These are phyloP conservation scores for Moesziomyces sp. DNA, from an alignment of 1,284 basidiomycete species.

Conservation along the genomic window DNA sequence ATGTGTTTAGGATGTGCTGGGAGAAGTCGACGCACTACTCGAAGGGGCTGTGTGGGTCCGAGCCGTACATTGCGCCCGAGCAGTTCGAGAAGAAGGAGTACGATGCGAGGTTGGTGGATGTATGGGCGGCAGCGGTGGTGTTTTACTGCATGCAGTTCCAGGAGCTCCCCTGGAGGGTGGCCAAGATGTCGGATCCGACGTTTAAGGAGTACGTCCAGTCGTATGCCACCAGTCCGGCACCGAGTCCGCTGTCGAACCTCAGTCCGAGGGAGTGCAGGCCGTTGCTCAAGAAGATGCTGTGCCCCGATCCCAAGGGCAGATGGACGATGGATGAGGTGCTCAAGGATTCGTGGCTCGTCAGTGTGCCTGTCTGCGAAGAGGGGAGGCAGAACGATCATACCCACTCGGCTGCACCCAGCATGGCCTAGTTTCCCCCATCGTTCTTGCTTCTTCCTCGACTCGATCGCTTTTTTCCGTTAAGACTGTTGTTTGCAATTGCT, in stretches of 20 bases:
- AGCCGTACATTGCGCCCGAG: constrained; percentile 98
- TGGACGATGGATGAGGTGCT: constrained; percentile 85
- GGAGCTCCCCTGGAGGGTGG: constrained; percentile 83
- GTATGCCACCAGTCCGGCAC: constrained; percentile 70
- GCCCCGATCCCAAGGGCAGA: constrained; percentile 87
- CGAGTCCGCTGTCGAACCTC: constrained; percentile 80
- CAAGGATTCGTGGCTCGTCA: constrained; percentile 80
- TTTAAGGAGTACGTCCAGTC: constrained; percentile 84
- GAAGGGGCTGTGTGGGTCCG: constrained; percentile 94
- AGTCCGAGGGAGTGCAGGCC: constrained; percentile 85
- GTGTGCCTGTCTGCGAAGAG: constrained; percentile 37
- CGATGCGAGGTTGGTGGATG: constrained; percentile 94
- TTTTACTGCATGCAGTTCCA: constrained; percentile 86
- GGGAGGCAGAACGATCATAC: constrained; percentile 46
- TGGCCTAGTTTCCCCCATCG: not conserved
- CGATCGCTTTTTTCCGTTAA: not conserved
- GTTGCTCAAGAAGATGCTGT: constrained; percentile 92
- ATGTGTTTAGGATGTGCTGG: constrained; percentile 98
- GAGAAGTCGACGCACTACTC: constrained; percentile 96
- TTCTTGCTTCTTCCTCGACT: not conserved
- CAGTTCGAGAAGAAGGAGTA: constrained; percentile 97
- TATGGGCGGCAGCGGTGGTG: constrained; percentile 96
- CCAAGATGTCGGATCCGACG: constrained; percentile 83
- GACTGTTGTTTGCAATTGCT: not conserved
- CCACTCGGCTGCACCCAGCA: constrained; percentile 29